Percentiles rank a stretch among this genome's conserved stretches.
phyloP scores from a whole-genome alignment of 257 asterid genomes.

The Phtheirospermum japonicum region DNA sequence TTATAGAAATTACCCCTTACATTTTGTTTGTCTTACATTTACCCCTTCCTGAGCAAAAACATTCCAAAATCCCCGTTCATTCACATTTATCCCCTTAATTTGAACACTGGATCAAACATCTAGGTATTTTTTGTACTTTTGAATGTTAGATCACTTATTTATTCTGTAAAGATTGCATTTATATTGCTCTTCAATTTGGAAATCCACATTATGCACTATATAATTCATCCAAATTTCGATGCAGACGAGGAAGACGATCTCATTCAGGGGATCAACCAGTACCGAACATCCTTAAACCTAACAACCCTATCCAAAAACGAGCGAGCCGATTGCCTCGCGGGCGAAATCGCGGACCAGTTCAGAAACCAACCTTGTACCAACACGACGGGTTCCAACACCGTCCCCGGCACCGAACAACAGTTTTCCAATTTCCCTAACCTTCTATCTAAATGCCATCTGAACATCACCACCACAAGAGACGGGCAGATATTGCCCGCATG shows the following conservation, averaged over 20 bases:
- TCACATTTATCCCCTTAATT: too few relatives aligned
- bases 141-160: too few relatives aligned
- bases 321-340: slow-evolving; percentile 82
- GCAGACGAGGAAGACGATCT: slow-evolving; percentile 85
- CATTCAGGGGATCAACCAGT: slow-evolving; percentile 64
- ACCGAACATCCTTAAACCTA: slow-evolving; percentile 63
- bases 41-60: neutral
- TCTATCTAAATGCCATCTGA: slow-evolving; percentile 60
- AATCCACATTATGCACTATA: too few relatives aligned
- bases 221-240: neutral
- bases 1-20: neutral
- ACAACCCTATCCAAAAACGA: slow-evolving; percentile 59
- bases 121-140: too few relatives aligned
- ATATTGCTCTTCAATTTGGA: too few relatives aligned
- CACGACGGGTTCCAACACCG: slow-evolving; percentile 72
- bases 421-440: slow-evolving; percentile 52
- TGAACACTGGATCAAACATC: too few relatives aligned
- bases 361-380: slow-evolving; percentile 75
- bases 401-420: slow-evolving; percentile 80
- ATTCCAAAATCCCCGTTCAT: too few relatives aligned
- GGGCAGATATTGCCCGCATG: slow-evolving; percentile 84
- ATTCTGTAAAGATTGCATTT: neutral
- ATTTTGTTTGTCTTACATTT: neutral
- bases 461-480: slow-evolving; percentile 76
- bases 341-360: slow-evolving; percentile 66